Conservation (phyloP, 805 yeast species). For the Pichia cephalocereana region DNA sequence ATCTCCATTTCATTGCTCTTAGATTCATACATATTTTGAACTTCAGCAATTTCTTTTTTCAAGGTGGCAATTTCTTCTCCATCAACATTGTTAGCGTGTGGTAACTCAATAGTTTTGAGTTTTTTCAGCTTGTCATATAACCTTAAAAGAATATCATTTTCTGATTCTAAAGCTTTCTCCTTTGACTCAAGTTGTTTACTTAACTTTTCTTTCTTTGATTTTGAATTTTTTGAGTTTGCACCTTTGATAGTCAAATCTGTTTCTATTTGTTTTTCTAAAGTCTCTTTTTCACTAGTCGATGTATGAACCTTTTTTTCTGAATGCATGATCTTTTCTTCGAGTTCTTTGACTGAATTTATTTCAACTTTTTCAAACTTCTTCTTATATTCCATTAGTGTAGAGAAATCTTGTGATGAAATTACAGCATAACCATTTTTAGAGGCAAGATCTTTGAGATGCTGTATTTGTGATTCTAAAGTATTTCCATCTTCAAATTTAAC, state of each 20-base stretch:
- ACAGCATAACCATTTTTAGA: slow-evolving; percentile 19
- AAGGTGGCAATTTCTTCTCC: neutral
- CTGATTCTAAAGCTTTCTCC: slow-evolving; percentile 7
- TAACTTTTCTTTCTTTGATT: slow-evolving; percentile 1
- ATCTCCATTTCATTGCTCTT: slow-evolving; percentile 4
- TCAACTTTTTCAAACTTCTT: no score
- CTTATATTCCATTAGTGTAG: no score
- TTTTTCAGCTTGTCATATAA: slow-evolving; percentile 10
- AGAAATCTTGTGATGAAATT: slow-evolving; percentile 7
- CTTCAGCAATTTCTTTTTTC: slow-evolving; percentile 5
- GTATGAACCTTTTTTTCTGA: no score
- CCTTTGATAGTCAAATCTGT: neutral
- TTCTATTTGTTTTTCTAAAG: slow-evolving; percentile 4
- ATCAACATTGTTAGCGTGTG: slow-evolving; percentile 1
- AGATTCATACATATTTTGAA: slow-evolving; percentile 3
- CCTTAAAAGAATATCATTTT: slow-evolving; percentile 11
- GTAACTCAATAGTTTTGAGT: slow-evolving; percentile 5
- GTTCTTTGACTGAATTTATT: no score
- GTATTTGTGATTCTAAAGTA: neutral
- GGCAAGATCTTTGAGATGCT: neutral
- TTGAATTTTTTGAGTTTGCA: slow-evolving; percentile 2
- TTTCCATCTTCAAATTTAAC: slow-evolving; percentile 6
- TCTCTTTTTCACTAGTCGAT: slow-evolving; percentile 13
- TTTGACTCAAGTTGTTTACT: slow-evolving; percentile 9
- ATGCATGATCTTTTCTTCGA: no score